Evolutionary conservation across 164 flowering plant species (phyloP), one percentile per base, ranked within the genome.

Genomic region (Vitis labrusca): DNA sequence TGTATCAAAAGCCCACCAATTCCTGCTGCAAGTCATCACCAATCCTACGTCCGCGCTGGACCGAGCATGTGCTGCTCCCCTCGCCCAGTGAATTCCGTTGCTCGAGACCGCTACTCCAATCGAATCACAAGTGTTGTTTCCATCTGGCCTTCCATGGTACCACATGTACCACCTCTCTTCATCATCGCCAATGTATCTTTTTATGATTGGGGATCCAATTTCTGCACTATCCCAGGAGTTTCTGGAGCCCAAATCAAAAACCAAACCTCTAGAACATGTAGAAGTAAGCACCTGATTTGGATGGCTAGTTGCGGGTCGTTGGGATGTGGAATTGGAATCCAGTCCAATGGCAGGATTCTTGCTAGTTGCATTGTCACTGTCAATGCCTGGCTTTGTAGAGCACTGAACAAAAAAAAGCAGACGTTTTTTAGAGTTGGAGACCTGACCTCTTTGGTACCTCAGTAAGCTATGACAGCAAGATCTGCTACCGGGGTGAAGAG

Each of bases 81-180:
- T 79, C 61, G 83, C 94, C 98, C 96, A 93, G 56, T 89, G 96
- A 65, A 88, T 56, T 32, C 98, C 98, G 72, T 93, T 93, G 79
- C 85, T 81, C 3, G 97, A 93, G 71, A 86, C 84, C 2, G 96
- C 97, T 54, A 93, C 74, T 11, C 98, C 98, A 44, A 90, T 77
- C 1, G 87, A 81, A 74, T 85, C 92, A 8, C 59, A 48, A 59
- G 29, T 49, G 0, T 62, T 58, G 56, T 67, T 68, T 17, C 16
- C 68, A 37, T 54, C 62, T 0, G 84, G 75, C 14, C 66, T 78
- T 50, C 97, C 98, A 55, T 86, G 80, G 74, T 93, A 90, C 98
- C 98, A 93, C 97, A 91, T 88, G 80, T 83, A 86, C 98, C 97
- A 90, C 53, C 98, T 76, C 77, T 93, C 98, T 72, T 90, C 93